These are phyloP conservation scores for Bipolaris gigantea DNA, from an alignment of 2,329 filamentous ascomycete genomes.

Conservation along the genomic window DNA sequence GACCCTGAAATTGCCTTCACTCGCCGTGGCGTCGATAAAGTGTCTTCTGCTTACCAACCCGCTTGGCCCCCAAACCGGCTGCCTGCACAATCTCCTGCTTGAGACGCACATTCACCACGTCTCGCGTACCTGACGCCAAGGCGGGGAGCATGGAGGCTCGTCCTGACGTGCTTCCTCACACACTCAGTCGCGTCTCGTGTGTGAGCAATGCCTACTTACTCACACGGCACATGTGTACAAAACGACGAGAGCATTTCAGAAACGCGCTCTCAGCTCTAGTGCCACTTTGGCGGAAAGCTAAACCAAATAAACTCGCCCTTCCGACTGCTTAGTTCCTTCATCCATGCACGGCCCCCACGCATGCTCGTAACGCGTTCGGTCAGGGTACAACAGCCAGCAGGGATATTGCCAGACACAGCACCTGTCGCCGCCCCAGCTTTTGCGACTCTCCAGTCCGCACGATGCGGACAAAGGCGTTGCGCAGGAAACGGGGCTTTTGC, in stretches of 20 bases:
- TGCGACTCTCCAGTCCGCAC: too few relatives aligned
- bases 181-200: background rate
- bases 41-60: background rate
- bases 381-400: too few relatives aligned
- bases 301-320: background rate
- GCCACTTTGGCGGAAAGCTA: background rate
- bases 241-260: background rate
- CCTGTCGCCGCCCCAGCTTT: too few relatives aligned
- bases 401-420: too few relatives aligned
- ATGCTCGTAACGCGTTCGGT: too few relatives aligned
- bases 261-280: background rate
- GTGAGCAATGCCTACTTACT: background rate
- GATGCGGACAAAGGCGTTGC: background rate
- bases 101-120: background rate
- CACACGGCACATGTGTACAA: background rate
- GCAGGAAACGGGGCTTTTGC: background rate
- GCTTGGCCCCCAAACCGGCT: background rate
- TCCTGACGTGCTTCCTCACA: background rate
- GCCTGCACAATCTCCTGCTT: background rate
- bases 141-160: background rate
- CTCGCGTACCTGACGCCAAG: conserved; percentile 1
- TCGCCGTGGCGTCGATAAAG: background rate
- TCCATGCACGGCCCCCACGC: too few relatives aligned
- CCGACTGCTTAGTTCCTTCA: too few relatives aligned
- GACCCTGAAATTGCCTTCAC: background rate